phyloP scores from a whole-genome alignment of 2,329 filamentous ascomycete species.

The Dothistroma pini region DNA sequence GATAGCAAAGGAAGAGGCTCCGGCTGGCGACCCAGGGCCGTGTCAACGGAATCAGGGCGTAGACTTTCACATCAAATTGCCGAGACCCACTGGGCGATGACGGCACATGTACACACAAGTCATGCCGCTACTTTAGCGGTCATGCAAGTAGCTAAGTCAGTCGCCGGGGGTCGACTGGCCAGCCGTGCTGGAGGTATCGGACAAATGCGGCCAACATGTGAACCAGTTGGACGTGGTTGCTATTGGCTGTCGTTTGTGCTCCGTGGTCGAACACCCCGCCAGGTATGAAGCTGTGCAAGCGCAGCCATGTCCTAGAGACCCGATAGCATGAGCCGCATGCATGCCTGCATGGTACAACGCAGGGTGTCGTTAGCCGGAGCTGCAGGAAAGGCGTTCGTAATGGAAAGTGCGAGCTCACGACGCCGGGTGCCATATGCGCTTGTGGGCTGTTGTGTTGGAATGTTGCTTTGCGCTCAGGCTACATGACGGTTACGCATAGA shows the following conservation, averaged over 20 bases:
- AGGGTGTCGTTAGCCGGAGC: not conserved
- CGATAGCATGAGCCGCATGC: not conserved
- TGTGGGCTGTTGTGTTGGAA: not conserved
- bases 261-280: not conserved
- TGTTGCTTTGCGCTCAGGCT: not conserved
- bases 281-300: not conserved
- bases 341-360: not conserved
- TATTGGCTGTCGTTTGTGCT: not conserved
- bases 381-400: not conserved
- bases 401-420: not conserved
- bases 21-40: slow-evolving; percentile 6
- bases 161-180: not conserved
- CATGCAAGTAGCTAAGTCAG: slow-evolving; percentile 6
- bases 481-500: not conserved
- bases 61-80: slow-evolving; percentile 4
- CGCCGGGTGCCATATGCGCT: no score
- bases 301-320: not conserved
- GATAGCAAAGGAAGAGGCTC: not conserved
- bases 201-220: not conserved
- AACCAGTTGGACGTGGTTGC: not conserved
- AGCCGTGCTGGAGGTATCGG: not conserved
- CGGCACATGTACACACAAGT: slow-evolving; percentile 2
- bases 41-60: slow-evolving; percentile 6
- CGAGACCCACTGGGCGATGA: not conserved
- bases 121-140: not conserved